Percentiles rank a stretch among this genome's conserved stretches.
Conservation (phyloP, 1,284 basidiomycete species). For the Sporisorium scitamineum region DNA sequence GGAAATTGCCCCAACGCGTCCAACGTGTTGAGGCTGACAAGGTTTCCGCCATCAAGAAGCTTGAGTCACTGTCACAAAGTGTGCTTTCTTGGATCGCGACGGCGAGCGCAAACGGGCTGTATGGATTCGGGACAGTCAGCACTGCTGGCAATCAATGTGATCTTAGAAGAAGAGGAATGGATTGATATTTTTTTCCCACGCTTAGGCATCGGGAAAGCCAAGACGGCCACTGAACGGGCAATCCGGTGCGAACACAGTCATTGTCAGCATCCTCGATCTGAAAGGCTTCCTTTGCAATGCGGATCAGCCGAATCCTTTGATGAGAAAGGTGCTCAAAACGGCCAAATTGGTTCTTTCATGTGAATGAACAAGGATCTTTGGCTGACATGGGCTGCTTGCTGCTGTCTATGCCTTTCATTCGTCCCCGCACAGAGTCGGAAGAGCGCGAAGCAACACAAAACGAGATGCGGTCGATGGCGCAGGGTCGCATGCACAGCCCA, state of each 20-base stretch:
- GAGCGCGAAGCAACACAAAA: neutral
- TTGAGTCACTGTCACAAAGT: neutral
- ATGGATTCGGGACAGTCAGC: neutral
- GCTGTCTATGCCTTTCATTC: neutral
- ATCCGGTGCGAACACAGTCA: neutral
- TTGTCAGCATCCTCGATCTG: neutral
- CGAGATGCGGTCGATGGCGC: constrained; percentile 2
- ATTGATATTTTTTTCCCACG: constrained; percentile 20
- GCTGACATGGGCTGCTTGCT: neutral
- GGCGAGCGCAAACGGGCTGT: neutral
- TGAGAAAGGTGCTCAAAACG: neutral
- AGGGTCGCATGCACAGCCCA: constrained; percentile 5
- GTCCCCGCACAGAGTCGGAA: neutral
- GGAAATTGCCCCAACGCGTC: constrained; percentile 22
- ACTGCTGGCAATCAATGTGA: constrained; percentile 18
- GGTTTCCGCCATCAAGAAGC: neutral
- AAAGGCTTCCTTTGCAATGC: neutral
- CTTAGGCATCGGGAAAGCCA: constrained; percentile 11
- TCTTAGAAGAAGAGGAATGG: constrained; percentile 9
- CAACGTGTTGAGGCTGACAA: constrained; percentile 3
- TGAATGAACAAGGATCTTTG: neutral
- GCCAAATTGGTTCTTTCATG: neutral
- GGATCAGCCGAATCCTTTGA: neutral
- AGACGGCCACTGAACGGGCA: constrained; percentile 2
- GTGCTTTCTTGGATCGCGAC: neutral